A percentile compares a stretch with the other conserved stretches of the same genome.
Conservation (phyloP, 1,284 basidiomycete genomes). For the Grifola frondosa region DNA sequence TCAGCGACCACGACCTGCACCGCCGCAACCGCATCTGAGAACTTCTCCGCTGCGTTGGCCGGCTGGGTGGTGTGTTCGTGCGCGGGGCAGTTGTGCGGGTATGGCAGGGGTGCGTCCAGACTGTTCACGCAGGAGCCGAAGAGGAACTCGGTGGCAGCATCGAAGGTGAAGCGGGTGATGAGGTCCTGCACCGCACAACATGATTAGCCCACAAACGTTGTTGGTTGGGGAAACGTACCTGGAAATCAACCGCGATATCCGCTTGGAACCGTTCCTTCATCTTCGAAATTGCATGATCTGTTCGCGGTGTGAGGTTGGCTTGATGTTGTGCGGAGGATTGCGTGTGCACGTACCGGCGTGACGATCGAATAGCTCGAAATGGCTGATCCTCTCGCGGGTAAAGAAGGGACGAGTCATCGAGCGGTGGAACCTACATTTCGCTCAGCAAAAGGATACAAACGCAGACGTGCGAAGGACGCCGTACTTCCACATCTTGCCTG, state of each 20-base stretch:
- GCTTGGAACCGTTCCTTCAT: constrained; percentile 1
- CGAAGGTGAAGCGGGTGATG: constrained; percentile 36
- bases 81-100: constrained; percentile 19
- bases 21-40: constrained; percentile 39
- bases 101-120: constrained; percentile 29
- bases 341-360: not conserved
- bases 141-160: constrained; percentile 39
- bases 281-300: not conserved
- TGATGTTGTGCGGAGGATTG: not conserved
- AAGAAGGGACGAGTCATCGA: constrained; percentile 22
- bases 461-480: not conserved
- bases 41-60: constrained; percentile 27
- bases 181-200: constrained; percentile 25
- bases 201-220: no score
- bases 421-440: constrained; percentile 22
- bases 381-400: not conserved
- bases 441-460: not conserved
- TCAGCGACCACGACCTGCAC: constrained; percentile 34
- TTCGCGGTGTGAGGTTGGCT: not conserved
- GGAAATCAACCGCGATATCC: not conserved
- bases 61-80: not conserved
- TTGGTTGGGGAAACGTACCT: not conserved
- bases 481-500: constrained; percentile 27
- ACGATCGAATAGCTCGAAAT: not conserved
- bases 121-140: constrained; percentile 35